Evolutionary conservation across 2,329 filamentous ascomycete genomes (phyloP).

Genomic region (Niveomyces coronatus): DNA sequence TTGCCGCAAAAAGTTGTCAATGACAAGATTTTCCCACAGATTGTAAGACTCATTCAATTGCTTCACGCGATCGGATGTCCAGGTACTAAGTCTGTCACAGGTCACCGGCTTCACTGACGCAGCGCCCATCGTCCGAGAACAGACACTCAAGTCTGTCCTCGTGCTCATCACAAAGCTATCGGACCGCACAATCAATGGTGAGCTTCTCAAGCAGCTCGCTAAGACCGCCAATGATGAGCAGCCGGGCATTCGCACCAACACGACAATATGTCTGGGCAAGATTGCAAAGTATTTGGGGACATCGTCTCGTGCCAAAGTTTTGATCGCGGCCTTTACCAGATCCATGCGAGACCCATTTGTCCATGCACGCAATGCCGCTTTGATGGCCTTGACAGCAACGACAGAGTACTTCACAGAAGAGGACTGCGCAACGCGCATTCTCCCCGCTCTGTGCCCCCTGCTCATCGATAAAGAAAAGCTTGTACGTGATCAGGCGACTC

Average conservation of each 20-base stretch:
- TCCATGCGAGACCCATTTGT: constrained; percentile 90
- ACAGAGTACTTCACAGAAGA: constrained; percentile 80
- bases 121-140: constrained; percentile 84
- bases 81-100: constrained; percentile 31
- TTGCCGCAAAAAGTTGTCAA: constrained; percentile 82
- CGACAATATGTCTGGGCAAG: constrained; percentile 92
- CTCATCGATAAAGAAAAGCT: constrained; percentile 94
- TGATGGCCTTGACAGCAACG: constrained; percentile 79
- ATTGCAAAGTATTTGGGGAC: constrained; percentile 82
- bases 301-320: constrained; percentile 74
- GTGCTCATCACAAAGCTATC: constrained; percentile 81
- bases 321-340: constrained; percentile 84
- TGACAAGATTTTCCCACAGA: constrained; percentile 91
- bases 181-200: constrained; percentile 86
- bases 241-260: constrained; percentile 93
- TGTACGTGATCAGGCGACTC: constrained; percentile 82
- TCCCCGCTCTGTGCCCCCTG: constrained; percentile 74
- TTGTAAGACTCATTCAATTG: constrained; percentile 43
- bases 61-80: background rate
- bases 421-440: constrained; percentile 72
- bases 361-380: constrained; percentile 79
- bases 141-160: constrained; percentile 90
- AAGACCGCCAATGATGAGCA: constrained; percentile 98
- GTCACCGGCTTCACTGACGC: constrained; percentile 91
- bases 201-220: constrained; percentile 79